Evolutionary conservation across 768 basidiomycete genomes (phyloP).

Genomic region (Serendipita vermifera): DNA sequence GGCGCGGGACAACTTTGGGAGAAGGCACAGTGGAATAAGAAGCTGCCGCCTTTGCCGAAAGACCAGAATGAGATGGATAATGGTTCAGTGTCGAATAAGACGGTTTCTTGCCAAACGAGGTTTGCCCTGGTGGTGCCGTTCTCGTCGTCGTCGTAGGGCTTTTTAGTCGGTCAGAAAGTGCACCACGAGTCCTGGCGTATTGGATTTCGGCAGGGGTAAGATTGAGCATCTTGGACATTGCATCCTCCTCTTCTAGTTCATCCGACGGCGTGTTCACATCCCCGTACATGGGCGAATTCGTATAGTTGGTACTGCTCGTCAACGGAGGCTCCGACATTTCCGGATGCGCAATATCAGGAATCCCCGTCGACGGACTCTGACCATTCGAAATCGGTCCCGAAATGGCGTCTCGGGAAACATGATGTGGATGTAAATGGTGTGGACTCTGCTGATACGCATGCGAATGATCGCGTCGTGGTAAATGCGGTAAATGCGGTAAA

Average conservation of each 20-base stretch:
- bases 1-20: neutral
- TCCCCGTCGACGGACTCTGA: neutral
- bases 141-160: neutral
- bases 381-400: slow-evolving; percentile 6
- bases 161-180: neutral
- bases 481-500: neutral
- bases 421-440: neutral
- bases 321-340: neutral
- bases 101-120: neutral
- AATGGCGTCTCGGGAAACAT: neutral
- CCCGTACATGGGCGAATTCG: neutral
- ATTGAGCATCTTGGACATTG: neutral
- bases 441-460: too few species aligned
- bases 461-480: too few species aligned
- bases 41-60: neutral
- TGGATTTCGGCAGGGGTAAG: neutral
- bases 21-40: neutral
- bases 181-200: neutral
- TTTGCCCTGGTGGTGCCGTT: neutral
- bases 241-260: neutral
- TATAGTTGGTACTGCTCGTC: neutral
- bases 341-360: neutral
- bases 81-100: neutral
- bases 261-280: neutral
- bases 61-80: neutral